Evolutionary conservation across 2,329 filamentous ascomycete species (phyloP).

Genomic region (Ceratocystis papillata): DNA sequence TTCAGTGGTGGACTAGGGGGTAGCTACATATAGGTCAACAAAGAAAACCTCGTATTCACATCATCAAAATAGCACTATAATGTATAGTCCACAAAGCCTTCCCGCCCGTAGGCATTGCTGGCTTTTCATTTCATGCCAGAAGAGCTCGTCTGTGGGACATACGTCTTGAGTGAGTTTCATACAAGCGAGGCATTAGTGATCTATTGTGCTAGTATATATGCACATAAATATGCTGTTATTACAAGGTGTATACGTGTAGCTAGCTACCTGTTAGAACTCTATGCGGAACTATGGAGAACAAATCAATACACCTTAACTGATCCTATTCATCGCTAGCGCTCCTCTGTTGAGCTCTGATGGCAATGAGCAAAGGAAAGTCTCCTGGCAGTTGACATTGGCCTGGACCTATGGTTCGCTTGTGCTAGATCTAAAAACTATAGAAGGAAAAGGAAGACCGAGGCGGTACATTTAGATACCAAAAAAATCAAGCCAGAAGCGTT

Average conservation of each 20-base stretch:
- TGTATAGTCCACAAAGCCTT: not conserved
- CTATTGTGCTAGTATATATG: not conserved
- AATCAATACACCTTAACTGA: not conserved
- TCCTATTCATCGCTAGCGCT: not conserved
- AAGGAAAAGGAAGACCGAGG: not conserved
- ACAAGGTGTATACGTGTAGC: not conserved
- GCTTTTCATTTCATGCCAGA: not conserved
- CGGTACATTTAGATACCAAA: not conserved
- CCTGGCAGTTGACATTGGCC: not conserved
- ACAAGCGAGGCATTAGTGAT: not conserved
- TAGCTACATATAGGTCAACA: not conserved
- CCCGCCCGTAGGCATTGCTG: too few species aligned
- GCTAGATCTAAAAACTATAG: not conserved
- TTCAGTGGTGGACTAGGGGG: conserved; percentile 7
- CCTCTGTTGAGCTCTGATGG: not conserved
- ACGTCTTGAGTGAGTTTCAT: not conserved
- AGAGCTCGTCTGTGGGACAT: not conserved
- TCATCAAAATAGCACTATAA: not conserved
- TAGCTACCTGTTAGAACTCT: too few species aligned
- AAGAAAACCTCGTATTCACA: conserved; percentile 3
- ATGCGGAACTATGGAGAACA: not conserved
- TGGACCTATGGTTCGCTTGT: not conserved
- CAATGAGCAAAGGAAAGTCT: not conserved
- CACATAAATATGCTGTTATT: not conserved
- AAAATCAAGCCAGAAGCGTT: not conserved